Evolutionary conservation across 2,329 filamentous ascomycete genomes (phyloP), one percentile per base, ranked within the genome.

Genomic region (Ceratocystis colombiana): DNA sequence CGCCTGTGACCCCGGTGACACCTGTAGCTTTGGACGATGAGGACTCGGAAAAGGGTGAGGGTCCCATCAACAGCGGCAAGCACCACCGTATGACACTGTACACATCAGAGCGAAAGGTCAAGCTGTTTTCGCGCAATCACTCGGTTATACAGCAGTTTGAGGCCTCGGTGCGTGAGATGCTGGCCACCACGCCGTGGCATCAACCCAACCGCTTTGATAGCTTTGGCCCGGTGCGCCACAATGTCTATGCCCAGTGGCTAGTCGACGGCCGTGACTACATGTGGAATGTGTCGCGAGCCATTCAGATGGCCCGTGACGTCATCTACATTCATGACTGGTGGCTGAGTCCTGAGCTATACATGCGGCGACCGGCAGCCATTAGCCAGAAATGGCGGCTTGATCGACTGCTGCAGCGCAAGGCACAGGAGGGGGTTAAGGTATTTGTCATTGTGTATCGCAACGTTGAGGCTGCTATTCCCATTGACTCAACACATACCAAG

Each of bases 311-410:
- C 7, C 90, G 90, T 72, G 94, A 97, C 77, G 93, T 97, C 69
- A 93, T 99, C 71, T 97, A 97, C 76, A 97, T 99, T 69, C 94
- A 99, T 74, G 94, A 97, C 75, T 99, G 94, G 94, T 99, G 94
- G 94, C 78, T 99, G 50, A 96, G 90, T 71, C 94, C 94, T 0
- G 93, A 99, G 75, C 78, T 99, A 57, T 99, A 99, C 77, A 87
- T 97, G 86, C 85, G 94, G 68, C 84, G 94, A 67, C 94, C 94
- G 64, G 89, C 94, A 28, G 91, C 90, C 59, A 96, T 97, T 76
- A 96, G 92, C 73, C 93, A 97, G 74, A 96, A 96, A 76, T 99
- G 94, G 94, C 86, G 94, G 64, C 82, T 99, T 6, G 94, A 99
- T 76, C 84, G 94, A 72, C 80, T 99, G 10, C 80, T 99, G n/a